phyloP scores from a whole-genome alignment of 2,329 filamentous ascomycete genomes.

The Aspergillus fischeri region DNA sequence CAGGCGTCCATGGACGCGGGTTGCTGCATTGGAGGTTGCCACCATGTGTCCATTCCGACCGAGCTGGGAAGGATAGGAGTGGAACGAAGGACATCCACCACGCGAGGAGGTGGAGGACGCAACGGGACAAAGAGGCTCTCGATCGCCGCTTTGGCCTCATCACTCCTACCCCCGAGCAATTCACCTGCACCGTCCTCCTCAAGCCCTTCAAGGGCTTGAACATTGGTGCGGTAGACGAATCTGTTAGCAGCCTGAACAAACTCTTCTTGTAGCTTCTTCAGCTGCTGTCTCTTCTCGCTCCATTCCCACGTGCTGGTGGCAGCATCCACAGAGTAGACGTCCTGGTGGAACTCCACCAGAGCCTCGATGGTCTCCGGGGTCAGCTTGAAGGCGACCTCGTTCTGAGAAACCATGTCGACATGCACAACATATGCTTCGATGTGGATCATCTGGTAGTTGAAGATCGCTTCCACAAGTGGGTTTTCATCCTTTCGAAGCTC shows the following conservation, averaged over 20 bases:
- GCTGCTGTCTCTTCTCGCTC: constrained; percentile 92
- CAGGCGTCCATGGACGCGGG: constrained; percentile 76
- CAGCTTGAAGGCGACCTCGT: constrained; percentile 97
- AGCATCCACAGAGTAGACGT: constrained; percentile 86
- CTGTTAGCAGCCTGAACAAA: constrained; percentile 96
- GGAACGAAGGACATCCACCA: constrained; percentile 84
- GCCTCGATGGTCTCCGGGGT: constrained; percentile 90
- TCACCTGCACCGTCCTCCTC: constrained; percentile 96
- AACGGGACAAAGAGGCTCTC: constrained; percentile 79
- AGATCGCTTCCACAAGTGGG: constrained; percentile 77
- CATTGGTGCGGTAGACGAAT: constrained; percentile 89
- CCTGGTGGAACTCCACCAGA: constrained; percentile 92
- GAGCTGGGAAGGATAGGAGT: constrained; percentile 82
- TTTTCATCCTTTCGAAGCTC: constrained; percentile 79
- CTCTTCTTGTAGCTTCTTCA: constrained; percentile 96
- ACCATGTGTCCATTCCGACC: constrained; percentile 68
- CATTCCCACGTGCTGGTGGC: constrained; percentile 88
- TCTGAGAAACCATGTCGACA: constrained; percentile 96
- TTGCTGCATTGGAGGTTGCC: constrained; percentile 68
- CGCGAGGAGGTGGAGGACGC: constrained; percentile 78
- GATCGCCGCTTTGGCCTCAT: constrained; percentile 87
- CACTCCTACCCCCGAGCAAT: constrained; percentile 82
- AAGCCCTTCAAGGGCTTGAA: constrained; percentile 84
- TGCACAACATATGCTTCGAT: constrained; percentile 97
- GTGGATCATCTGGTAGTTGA: constrained; percentile 90